A percentile compares a stretch with the other conserved stretches of the same genome.
Conservation (phyloP, 768 basidiomycete species). For the Russula emetica region DNA sequence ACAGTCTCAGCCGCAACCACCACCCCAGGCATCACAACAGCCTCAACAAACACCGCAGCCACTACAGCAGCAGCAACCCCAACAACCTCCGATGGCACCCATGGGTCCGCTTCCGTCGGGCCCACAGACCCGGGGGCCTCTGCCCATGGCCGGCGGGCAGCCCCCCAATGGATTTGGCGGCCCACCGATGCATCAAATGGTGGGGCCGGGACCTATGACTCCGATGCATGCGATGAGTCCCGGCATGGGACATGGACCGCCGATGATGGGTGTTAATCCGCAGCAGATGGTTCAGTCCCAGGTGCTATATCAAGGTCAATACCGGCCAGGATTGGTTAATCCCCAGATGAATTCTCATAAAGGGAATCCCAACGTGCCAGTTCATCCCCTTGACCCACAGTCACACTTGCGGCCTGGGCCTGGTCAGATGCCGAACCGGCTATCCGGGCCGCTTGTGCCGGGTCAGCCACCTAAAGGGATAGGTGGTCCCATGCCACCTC, state of each 20-base stretch:
- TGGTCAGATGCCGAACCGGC: conserved; percentile 9
- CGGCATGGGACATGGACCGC: conserved; percentile 14
- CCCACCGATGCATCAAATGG: conserved; percentile 19
- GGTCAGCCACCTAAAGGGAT: conserved; percentile 20
- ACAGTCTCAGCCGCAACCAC: conserved; percentile 27
- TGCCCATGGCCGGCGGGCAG: conserved; percentile 40
- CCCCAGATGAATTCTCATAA: conserved; percentile 10
- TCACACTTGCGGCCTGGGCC: conserved; percentile 7
- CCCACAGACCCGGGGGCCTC: conserved; percentile 37
- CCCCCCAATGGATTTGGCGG: conserved; percentile 20
- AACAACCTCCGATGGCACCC: conserved; percentile 39
- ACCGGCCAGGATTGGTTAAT: conserved; percentile 13
- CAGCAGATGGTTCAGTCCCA: conserved; percentile 15
- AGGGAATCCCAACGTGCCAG: background rate
- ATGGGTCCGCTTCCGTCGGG: conserved; percentile 38
- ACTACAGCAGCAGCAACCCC: conserved; percentile 49
- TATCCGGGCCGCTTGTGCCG: conserved; percentile 15
- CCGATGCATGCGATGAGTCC: conserved; percentile 23
- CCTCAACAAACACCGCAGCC: conserved; percentile 31
- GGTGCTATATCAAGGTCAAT: conserved; percentile 14
- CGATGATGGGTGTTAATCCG: conserved; percentile 7
- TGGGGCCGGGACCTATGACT: conserved; percentile 12
- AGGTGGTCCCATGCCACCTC: conserved; percentile 29
- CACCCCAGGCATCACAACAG: conserved; percentile 7
- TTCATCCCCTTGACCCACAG: conserved; percentile 5